phyloP scores from a whole-genome alignment of 148 eudicot genomes.

The Rhododendron williamsianum region DNA sequence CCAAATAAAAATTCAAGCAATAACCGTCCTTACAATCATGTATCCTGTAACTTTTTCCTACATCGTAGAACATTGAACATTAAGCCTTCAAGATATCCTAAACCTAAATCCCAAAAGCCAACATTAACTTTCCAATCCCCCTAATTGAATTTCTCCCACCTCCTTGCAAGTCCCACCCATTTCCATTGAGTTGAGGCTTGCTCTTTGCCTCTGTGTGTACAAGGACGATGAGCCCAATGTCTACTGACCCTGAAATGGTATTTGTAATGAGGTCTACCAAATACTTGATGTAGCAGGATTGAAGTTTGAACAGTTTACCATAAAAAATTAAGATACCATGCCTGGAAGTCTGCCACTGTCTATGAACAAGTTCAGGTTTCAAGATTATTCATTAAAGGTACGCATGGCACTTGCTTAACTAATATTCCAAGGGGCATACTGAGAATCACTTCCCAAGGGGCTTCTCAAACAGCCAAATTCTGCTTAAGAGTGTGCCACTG shows the following conservation, averaged over 20 bases:
- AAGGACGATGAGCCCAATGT: background rate
- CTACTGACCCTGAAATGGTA: background rate
- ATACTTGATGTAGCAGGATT: background rate
- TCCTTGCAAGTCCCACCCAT: background rate
- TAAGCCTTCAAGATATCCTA: background rate
- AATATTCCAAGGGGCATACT: background rate
- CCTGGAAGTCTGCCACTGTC: background rate
- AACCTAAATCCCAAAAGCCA: background rate
- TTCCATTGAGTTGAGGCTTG: background rate
- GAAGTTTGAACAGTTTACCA: background rate
- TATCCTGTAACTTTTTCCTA: background rate
- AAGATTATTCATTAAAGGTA: background rate
- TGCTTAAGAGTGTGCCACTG: background rate
- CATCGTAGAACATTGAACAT: background rate
- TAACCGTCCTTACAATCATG: background rate
- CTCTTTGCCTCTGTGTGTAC: background rate
- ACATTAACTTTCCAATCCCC: background rate
- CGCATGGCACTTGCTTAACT: background rate
- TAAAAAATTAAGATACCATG: background rate
- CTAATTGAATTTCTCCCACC: background rate
- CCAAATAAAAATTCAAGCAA: background rate
- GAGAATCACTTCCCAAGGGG: background rate
- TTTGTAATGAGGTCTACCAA: background rate
- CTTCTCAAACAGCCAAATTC: conserved; percentile 1
- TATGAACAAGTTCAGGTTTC: background rate